Base-by-base conservation (phyloP, 129 eudicot species). In the Helianthus tuberosus region DNA sequence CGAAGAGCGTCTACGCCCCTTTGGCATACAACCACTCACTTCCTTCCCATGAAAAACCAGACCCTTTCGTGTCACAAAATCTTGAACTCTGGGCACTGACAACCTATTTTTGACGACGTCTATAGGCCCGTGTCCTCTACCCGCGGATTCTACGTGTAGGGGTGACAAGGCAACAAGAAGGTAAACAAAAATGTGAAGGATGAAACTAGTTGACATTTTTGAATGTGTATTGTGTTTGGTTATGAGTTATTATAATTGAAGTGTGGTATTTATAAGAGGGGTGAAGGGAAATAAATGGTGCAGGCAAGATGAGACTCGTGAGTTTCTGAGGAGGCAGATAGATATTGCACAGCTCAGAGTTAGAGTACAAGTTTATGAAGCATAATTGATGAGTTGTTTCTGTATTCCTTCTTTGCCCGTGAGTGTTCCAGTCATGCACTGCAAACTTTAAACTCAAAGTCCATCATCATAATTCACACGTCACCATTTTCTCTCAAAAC, bases 11-110 rank as follows among this genome's bases (percentile, higher is more conserved):
- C 81, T 80, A 12, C 66, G 80, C 47, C 91, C 97, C 38, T 91
- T 91, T 6, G 97, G 97, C 95, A 86, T 86, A 80, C 97, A 91
- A 6, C 80, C 81, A 51, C 81, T 81, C 72, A 88, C 72, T 72
- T 76, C 83, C 8, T 72, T 68, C 15, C 73, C 85, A 75, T 77
- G 76, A 44, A 81, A 81, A 48, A 71, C 23, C 13, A 20, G 38
- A 4, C 79, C 79, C 38, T 82, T 80, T 41, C 41, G 57, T 52
- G 60, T 51, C 67, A 53, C 77, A 11, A 71, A 71, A 52, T 71
- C 65, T 78, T 78, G 73, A 17, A 43, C 57, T 16, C 39, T 46
- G 36, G 73, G 52, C 35, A 27, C 61, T 16, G 39, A 5, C 7
- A 58, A 1, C 68, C 14, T 5, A 41, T 49, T 25, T 32, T 66